Evolutionary conservation across 768 basidiomycete genomes (phyloP).

Genomic region (Sporobolomyces pararoseus): DNA sequence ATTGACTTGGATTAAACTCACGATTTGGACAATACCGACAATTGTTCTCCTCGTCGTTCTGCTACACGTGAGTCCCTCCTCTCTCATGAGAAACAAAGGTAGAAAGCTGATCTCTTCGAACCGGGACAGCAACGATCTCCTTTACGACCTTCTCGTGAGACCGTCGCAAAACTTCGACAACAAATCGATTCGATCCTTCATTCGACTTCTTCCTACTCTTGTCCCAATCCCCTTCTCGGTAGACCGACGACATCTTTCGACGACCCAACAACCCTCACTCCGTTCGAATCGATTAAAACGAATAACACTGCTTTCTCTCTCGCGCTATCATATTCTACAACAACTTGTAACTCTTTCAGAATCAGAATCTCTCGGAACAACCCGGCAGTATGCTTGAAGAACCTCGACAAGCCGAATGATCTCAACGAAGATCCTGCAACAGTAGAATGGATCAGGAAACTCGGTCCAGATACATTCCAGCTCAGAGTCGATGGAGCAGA

Average conservation of each 20-base stretch:
- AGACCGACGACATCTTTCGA: background rate
- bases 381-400: background rate
- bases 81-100: too few species aligned
- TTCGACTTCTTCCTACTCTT: background rate
- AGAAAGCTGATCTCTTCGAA: too few species aligned
- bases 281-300: background rate
- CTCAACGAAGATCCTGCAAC: slow-evolving; percentile 4
- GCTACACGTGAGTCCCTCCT: too few species aligned
- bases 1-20: too few species aligned
- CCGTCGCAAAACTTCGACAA: background rate
- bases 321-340: slow-evolving; percentile 16
- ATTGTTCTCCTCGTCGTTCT: too few species aligned
- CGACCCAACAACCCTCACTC: background rate
- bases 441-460: background rate
- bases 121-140: slow-evolving; percentile 1
- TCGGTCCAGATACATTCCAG: slow-evolving; percentile 29
- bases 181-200: slow-evolving; percentile 10
- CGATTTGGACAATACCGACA: too few species aligned
- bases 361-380: slow-evolving; percentile 13
- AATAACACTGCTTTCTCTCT: slow-evolving; percentile 12
- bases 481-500: slow-evolving; percentile 33
- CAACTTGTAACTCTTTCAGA: slow-evolving; percentile 29
- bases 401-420: background rate
- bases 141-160: background rate
- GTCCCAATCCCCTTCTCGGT: background rate